Evolutionary conservation across 2,329 filamentous ascomycete species (phyloP).

Genomic region (Meredithiella fracta): DNA sequence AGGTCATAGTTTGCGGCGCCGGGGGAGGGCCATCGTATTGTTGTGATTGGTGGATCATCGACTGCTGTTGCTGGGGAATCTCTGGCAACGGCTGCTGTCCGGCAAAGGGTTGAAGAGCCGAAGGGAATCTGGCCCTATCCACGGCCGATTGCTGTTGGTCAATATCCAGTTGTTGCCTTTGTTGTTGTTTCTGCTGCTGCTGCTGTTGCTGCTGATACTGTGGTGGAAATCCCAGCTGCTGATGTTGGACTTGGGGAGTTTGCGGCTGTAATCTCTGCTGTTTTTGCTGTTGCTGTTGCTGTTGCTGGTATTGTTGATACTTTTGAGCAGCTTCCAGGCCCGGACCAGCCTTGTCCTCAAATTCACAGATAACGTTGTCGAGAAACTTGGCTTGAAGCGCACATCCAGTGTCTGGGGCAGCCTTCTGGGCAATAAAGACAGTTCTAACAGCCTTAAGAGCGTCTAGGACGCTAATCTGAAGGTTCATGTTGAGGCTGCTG

Average conservation of each 20-base stretch:
- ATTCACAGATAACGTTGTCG: slow-evolving; percentile 10
- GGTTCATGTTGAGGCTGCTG: slow-evolving; percentile 3
- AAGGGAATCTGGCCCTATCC: not conserved
- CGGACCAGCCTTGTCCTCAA: slow-evolving; percentile 10
- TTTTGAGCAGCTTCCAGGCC: not conserved
- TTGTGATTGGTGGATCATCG: not conserved
- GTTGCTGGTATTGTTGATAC: slow-evolving; percentile 6
- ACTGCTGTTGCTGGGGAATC: not conserved
- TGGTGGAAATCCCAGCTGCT: not conserved
- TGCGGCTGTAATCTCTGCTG: not conserved
- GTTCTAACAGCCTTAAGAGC: slow-evolving; percentile 15
- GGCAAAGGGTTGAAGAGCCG: not conserved
- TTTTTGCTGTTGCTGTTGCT: slow-evolving; percentile 13
- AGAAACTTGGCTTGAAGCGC: slow-evolving; percentile 22
- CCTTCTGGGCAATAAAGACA: slow-evolving; percentile 20
- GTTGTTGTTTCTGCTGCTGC: too few relatives aligned
- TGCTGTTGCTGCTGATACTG: not conserved
- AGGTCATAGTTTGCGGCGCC: not conserved
- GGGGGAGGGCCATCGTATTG: not conserved
- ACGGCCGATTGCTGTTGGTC: not conserved
- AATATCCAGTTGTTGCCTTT: not conserved
- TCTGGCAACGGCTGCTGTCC: not conserved
- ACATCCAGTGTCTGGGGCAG: slow-evolving; percentile 19
- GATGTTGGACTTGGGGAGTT: not conserved
- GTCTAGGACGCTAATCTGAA: slow-evolving; percentile 15